These are phyloP conservation scores for Catharanthus roseus DNA, from an alignment of 257 asterid species.

Conservation along the genomic window DNA sequence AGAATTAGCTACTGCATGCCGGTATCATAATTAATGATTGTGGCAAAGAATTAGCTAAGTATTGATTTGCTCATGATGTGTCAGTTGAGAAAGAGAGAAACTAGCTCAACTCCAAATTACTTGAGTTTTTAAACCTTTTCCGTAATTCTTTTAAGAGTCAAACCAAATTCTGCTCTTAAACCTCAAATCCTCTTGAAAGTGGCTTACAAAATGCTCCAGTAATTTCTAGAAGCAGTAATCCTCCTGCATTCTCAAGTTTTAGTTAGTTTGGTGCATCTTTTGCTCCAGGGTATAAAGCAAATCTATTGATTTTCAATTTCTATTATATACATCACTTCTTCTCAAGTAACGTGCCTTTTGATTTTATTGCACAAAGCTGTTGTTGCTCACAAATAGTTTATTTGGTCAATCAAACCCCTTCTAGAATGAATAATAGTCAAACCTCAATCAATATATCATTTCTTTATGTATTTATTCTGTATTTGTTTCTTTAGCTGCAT, in stretches of 20 bases:
- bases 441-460: constrained; percentile 34
- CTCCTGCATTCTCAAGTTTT: constrained; percentile 62
- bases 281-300: constrained; percentile 46
- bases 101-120: constrained; percentile 54
- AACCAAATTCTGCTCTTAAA: constrained; percentile 38
- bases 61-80: constrained; percentile 18
- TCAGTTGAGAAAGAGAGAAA: constrained; percentile 78
- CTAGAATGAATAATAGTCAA: constrained; percentile 50
- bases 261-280: constrained; percentile 56
- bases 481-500: no score
- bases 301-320: constrained; percentile 16
- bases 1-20: not conserved
- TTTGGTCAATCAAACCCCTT: constrained; percentile 53
- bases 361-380: constrained; percentile 41
- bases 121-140: constrained; percentile 61
- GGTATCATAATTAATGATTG: not conserved
- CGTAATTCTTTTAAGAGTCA: constrained; percentile 39
- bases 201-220: constrained; percentile 25
- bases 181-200: constrained; percentile 40
- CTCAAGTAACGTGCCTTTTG: constrained; percentile 10
- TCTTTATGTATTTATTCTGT: no score
- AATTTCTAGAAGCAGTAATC: constrained; percentile 30
- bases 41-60: not conserved
- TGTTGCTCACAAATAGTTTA: constrained; percentile 45
- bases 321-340: constrained; percentile 13